Evolutionary conservation across 306 rosid genomes (phyloP), one percentile per base, ranked within the genome.

Genomic region (Oemleria cerasiformis): DNA sequence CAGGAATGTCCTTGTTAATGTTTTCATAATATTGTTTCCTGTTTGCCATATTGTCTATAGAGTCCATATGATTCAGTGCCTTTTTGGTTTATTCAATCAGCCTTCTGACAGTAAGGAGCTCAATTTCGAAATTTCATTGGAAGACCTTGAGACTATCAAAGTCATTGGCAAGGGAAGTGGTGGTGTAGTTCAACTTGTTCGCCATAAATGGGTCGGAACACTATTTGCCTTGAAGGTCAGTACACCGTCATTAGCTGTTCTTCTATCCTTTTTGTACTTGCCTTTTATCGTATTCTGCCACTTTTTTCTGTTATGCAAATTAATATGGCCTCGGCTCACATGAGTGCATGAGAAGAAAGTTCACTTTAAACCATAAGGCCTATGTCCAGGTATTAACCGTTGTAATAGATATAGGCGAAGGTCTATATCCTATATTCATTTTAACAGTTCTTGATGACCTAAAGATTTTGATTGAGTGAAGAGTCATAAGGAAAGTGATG

Each of bases 111-210:
- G 74, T 71, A 89, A 94, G 83, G 99, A 91, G 67, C 85, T 86
- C 15, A 87, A 88, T 68, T 81, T 77, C 9, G 90, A 95, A 71
- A 80, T 95, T 84, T 82, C 90, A 0, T 83, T 88, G 80, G 99
- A 89, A 54, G 99, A 91, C 71, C 86, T 95, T 42, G 99, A 95
- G 85, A 86, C 96, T 54, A 65, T 91, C 73, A 94, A 91, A 79
- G 97, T 91, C 51, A 91, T 94, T 55, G 98, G 98, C 48, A 94
- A 94, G 71, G 98, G 97, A 56, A 91, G 97, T 53, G 99, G 99
- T 5, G 99, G 97, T 38, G 96, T 95, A 21, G 99, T 95, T 11
- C 99, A 95, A 75, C 97, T 95, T 60, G 99, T 91, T 82, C 97
- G 88, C 63, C 99, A 91, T 76, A 95, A 95, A 80, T 95, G 99